Evolutionary conservation across 129 eudicot genomes (phyloP).

Genomic region (Flaveria ramosissima): DNA sequence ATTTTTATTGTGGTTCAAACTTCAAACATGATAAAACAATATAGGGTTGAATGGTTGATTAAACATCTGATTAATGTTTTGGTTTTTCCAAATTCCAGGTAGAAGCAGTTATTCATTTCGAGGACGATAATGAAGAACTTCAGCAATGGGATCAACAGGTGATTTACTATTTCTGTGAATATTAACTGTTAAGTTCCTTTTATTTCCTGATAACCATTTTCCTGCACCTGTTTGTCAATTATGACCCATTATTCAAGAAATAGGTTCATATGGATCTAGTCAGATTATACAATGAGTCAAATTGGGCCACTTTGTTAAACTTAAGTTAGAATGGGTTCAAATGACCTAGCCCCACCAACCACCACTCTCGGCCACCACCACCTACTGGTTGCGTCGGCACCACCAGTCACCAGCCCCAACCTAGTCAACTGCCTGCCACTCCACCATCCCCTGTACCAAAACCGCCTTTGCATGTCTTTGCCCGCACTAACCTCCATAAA

Average conservation of each 20-base stretch:
- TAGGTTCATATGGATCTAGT: not conserved
- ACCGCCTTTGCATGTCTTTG: too few species aligned
- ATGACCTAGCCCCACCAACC: not conserved
- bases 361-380: not conserved
- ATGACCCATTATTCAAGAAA: not conserved
- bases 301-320: not conserved
- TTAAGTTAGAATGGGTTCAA: not conserved
- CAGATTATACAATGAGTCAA: not conserved
- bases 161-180: not conserved
- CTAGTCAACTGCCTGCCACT: too few species aligned
- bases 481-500: not conserved
- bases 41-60: not conserved
- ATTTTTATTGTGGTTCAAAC: not conserved
- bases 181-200: not conserved
- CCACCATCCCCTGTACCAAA: too few species aligned
- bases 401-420: not conserved
- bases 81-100: constrained; percentile 53
- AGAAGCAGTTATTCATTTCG: constrained; percentile 96
- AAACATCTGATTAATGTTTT: constrained; percentile 11
- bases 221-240: not conserved
- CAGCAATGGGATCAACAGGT: constrained; percentile 99
- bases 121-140: constrained; percentile 94
- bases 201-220: not conserved
- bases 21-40: too few species aligned
- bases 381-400: too few species aligned